phyloP scores from a whole-genome alignment of 2,329 filamentous ascomycete genomes.

The Botryotinia convoluta region DNA sequence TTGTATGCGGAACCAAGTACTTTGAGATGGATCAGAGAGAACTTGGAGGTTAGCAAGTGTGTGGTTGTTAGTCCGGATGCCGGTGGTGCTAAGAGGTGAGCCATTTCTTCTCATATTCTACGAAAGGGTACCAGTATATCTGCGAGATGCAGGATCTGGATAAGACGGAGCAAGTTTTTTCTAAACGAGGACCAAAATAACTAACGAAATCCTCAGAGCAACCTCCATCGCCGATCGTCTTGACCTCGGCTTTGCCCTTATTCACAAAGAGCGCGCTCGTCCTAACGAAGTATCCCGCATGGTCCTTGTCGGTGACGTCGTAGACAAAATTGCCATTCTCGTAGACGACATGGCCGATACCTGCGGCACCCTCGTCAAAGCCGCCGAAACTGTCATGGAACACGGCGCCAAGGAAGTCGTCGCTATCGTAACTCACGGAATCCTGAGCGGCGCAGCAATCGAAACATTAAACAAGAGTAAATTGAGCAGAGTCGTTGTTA shows the following conservation, averaged over 20 bases:
- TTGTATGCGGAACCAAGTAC: constrained; percentile 93
- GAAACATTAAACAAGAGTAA: constrained; percentile 68
- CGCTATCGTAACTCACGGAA: constrained; percentile 93
- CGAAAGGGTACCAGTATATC: background rate
- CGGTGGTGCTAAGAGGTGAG: constrained; percentile 82
- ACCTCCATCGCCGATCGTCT: constrained; percentile 91
- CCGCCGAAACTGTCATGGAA: constrained; percentile 81
- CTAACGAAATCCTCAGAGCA: constrained; percentile 50
- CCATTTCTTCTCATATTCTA: constrained; percentile 5
- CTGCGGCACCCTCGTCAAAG: constrained; percentile 84
- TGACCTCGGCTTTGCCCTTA: constrained; percentile 86
- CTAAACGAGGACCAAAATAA: background rate
- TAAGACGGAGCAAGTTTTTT: too few relatives aligned
- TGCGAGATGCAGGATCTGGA: background rate
- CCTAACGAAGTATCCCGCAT: constrained; percentile 89
- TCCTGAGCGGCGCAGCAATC: constrained; percentile 83
- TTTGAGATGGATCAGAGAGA: constrained; percentile 85
- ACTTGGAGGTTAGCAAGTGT: constrained; percentile 75
- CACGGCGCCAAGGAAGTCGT: constrained; percentile 86
- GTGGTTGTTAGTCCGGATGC: constrained; percentile 95
- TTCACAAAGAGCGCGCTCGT: constrained; percentile 94
- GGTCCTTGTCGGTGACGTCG: constrained; percentile 93
- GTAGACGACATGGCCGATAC: constrained; percentile 99
- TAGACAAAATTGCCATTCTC: constrained; percentile 87
- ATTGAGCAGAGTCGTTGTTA: constrained; percentile 78